A percentile compares a stretch with the other conserved stretches of the same genome.
Conservation (phyloP, 108 stramenopile species). For the Nitzschia putrida region DNA sequence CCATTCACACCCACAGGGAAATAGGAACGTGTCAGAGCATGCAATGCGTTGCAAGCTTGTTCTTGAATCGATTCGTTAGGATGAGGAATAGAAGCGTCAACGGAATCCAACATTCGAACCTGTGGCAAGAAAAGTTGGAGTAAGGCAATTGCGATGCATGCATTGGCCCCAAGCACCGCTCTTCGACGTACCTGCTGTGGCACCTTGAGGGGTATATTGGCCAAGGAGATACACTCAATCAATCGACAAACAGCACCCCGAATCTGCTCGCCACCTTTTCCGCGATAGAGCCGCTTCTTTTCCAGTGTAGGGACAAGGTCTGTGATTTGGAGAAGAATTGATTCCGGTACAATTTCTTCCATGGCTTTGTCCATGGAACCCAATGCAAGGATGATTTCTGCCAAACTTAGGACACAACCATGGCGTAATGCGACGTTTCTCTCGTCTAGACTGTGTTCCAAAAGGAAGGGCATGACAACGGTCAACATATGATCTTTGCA, state of each 20-base stretch:
- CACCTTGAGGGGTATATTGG: slow-evolving; percentile 68
- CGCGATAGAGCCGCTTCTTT: slow-evolving; percentile 93
- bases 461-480: slow-evolving; percentile 71
- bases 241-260: slow-evolving; percentile 88
- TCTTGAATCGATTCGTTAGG: slow-evolving; percentile 90
- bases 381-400: slow-evolving; percentile 81
- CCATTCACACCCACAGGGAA: slow-evolving; percentile 84
- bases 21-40: slow-evolving; percentile 68
- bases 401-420: slow-evolving; percentile 84
- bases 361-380: slow-evolving; percentile 28
- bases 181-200: slow-evolving; percentile 60
- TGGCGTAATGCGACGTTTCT: slow-evolving; percentile 79
- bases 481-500: slow-evolving; percentile 56
- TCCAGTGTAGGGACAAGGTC: slow-evolving; percentile 87
- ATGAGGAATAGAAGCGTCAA: slow-evolving; percentile 91
- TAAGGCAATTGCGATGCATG: neutral
- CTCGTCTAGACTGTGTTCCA: slow-evolving; percentile 57
- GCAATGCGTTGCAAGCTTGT: slow-evolving; percentile 75
- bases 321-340: slow-evolving; percentile 39
- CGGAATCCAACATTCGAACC: slow-evolving; percentile 88
- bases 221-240: slow-evolving; percentile 86
- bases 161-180: neutral
- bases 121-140: neutral
- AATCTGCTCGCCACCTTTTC: slow-evolving; percentile 96
- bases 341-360: slow-evolving; percentile 8